Conservation (phyloP, 257 asterid genomes). For the Primulina tabacum region DNA sequence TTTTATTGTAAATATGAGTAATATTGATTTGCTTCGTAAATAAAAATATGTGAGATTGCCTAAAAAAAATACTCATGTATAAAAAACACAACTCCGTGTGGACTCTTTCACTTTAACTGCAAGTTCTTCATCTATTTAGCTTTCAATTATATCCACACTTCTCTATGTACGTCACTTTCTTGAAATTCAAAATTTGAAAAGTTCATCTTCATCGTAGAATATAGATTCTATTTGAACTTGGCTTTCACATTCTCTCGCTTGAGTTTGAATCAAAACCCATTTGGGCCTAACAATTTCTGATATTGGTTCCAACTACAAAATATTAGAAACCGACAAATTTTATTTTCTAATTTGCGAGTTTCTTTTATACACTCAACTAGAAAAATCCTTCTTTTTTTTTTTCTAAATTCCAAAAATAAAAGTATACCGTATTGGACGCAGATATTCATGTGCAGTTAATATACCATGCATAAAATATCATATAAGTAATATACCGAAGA, state of each 20-base stretch:
- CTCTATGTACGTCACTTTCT: neutral
- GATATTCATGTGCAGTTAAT: too few relatives aligned
- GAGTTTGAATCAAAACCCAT: neutral
- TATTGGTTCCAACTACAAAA: neutral
- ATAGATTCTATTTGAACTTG: neutral
- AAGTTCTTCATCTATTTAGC: neutral
- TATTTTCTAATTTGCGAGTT: neutral
- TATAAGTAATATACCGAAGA: too few relatives aligned
- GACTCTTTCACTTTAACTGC: constrained; percentile 6
- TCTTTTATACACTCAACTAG: neutral
- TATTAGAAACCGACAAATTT: neutral
- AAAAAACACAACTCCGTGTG: neutral
- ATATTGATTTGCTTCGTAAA: too few relatives aligned
- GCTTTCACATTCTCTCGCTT: neutral
- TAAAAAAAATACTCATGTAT: too few relatives aligned
- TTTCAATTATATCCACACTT: neutral
- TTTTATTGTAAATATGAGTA: too few relatives aligned
- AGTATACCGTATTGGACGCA: too few relatives aligned
- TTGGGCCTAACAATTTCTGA: neutral
- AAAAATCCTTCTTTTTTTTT: neutral
- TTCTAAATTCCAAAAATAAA: too few relatives aligned
- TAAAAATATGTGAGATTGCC: too few relatives aligned
- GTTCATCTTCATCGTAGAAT: neutral
- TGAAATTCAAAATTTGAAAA: neutral
- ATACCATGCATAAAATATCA: too few relatives aligned